These are phyloP conservation scores for Auriscalpium orientale DNA, from an alignment of 768 basidiomycete genomes.

Conservation along the genomic window DNA sequence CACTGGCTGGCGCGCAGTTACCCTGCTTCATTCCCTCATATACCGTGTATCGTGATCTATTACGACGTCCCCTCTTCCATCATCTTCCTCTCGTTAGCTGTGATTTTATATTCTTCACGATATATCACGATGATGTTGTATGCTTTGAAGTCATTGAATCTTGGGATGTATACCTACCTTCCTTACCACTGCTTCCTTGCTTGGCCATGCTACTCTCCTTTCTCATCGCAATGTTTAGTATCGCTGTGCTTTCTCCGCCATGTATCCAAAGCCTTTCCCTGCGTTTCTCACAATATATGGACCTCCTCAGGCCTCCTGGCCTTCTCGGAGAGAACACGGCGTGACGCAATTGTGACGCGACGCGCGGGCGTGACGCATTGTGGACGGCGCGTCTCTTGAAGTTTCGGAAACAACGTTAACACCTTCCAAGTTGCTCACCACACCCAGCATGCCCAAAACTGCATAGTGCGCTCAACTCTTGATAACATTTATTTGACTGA, in stretches of 20 bases:
- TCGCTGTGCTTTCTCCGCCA: neutral
- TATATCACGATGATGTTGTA: neutral
- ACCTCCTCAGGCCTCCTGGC: neutral
- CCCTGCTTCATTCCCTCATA: neutral
- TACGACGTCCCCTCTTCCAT: neutral
- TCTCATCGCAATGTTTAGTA: neutral
- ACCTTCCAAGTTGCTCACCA: neutral
- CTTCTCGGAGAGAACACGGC: neutral
- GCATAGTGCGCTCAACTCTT: conserved; percentile 9
- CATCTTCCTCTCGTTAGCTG: neutral
- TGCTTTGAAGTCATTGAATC: neutral
- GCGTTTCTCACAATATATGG: neutral
- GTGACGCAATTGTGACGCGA: neutral
- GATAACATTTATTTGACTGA: too few species aligned
- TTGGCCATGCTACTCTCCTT: conserved; percentile 1
- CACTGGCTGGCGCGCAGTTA: neutral
- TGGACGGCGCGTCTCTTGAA: neutral
- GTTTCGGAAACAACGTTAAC: neutral
- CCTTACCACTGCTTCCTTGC: neutral
- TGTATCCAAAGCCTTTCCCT: neutral
- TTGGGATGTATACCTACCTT: too few species aligned
- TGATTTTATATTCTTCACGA: neutral
- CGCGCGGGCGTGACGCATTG: neutral
- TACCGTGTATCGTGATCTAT: neutral
- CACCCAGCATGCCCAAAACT: conserved; percentile 10